Percentiles rank a stretch among this genome's conserved stretches.
Conservation (phyloP, 2,329 filamentous ascomycete species). For the Hymenoscyphus fructigenus region DNA sequence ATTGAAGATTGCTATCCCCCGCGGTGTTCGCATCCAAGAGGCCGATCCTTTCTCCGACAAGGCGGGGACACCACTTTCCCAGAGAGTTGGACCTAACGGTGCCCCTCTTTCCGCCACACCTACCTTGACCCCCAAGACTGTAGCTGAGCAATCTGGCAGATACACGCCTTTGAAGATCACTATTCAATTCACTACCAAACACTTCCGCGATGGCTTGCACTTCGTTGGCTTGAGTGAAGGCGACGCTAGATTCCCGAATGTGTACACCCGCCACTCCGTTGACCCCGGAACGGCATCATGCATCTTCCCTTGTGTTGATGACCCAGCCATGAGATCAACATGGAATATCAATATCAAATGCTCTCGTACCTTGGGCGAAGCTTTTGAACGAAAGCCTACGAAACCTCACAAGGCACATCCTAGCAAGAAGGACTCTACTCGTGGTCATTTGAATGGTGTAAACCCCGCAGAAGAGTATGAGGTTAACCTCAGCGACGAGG, state of each 20-base stretch:
- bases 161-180: slow-evolving; percentile 62
- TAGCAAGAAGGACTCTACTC: slow-evolving; percentile 40
- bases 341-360: slow-evolving; percentile 90
- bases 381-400: slow-evolving; percentile 47
- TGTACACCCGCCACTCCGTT: slow-evolving; percentile 80
- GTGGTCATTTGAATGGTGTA: slow-evolving; percentile 13
- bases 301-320: slow-evolving; percentile 92
- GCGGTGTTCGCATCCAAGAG: slow-evolving; percentile 60
- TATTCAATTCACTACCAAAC: slow-evolving; percentile 75
- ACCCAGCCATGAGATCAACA: slow-evolving; percentile 73
- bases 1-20: slow-evolving; percentile 58
- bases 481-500: slow-evolving; percentile 63
- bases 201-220: slow-evolving; percentile 82
- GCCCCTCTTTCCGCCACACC: slow-evolving; percentile 36
- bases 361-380: slow-evolving; percentile 83
- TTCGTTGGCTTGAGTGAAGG: slow-evolving; percentile 83
- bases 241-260: slow-evolving; percentile 83
- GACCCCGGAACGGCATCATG: slow-evolving; percentile 78
- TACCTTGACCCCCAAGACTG: slow-evolving; percentile 36
- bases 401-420: slow-evolving; percentile 40
- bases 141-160: slow-evolving; percentile 39
- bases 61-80: slow-evolving; percentile 44
- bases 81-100: slow-evolving; percentile 37
- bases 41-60: slow-evolving; percentile 52
- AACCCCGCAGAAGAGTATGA: slow-evolving; percentile 35